Percentiles rank a stretch among this genome's conserved stretches.
Evolutionary conservation across 2,329 filamentous ascomycete genomes (phyloP).

Genomic region (Tricladium varicosporioides): DNA sequence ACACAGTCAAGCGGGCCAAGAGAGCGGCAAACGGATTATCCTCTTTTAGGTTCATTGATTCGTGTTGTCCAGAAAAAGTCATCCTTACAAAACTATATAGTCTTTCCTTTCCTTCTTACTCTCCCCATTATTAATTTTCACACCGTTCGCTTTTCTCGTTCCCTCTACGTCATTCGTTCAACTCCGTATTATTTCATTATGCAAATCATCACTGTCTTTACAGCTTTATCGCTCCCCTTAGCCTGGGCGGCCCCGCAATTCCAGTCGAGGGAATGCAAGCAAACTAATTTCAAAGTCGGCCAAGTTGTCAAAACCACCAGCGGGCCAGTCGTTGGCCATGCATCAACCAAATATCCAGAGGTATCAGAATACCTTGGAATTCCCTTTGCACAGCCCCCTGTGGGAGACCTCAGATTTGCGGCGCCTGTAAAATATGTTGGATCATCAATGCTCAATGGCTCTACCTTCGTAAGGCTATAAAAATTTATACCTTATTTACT

Average conservation of each 20-base stretch:
- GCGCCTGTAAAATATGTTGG: slow-evolving; percentile 29
- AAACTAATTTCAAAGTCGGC: slow-evolving; percentile 17
- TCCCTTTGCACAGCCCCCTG: slow-evolving; percentile 38
- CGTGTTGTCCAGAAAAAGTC: no score
- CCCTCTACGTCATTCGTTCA: no score
- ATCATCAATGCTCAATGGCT: slow-evolving; percentile 15
- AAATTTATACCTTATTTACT: background rate
- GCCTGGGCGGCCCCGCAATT: slow-evolving; percentile 9
- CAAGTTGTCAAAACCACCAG: slow-evolving; percentile 21
- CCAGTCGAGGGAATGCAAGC: background rate
- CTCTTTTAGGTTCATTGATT: no score
- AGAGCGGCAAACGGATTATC: no score
- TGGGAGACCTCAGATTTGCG: slow-evolving; percentile 38
- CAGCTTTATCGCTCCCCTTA: slow-evolving; percentile 11
- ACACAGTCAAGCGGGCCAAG: no score
- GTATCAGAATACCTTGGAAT: slow-evolving; percentile 38
- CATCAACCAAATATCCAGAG: slow-evolving; percentile 11
- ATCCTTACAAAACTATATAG: no score
- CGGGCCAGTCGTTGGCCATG: slow-evolving; percentile 22
- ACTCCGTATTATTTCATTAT: background rate
- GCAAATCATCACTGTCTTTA: slow-evolving; percentile 13
- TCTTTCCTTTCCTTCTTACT: no score
- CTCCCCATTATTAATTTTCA: no score
- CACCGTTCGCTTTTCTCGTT: no score
- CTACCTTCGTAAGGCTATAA: slow-evolving; percentile 19